A percentile compares a stretch with the other conserved stretches of the same genome.
Conservation (phyloP, 2,329 filamentous ascomycete species). For the Plenodomus tracheiphilus region DNA sequence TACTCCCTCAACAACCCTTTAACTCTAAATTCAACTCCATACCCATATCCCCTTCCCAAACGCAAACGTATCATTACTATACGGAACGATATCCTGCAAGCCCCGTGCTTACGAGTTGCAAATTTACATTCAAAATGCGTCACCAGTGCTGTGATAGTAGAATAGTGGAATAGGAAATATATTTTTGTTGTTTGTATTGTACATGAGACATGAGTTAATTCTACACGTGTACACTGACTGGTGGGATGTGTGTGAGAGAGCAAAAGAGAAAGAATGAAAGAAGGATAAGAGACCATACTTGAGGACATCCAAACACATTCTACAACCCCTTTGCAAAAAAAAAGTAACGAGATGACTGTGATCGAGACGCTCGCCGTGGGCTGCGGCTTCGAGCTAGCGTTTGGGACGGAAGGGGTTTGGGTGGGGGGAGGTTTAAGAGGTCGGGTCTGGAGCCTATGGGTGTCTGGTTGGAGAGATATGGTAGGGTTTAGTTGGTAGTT, state of each 20-base stretch:
- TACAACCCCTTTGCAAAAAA: slow-evolving; percentile 45
- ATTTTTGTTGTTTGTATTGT: too few relatives aligned
- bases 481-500: too few relatives aligned
- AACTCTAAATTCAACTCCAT: slow-evolving; percentile 8
- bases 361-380: slow-evolving; percentile 18
- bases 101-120: slow-evolving; percentile 10
- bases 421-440: slow-evolving; percentile 24
- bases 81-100: slow-evolving; percentile 10
- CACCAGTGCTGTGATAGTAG: slow-evolving; percentile 14
- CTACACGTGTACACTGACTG: slow-evolving; percentile 31
- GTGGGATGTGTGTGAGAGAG: too few relatives aligned
- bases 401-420: slow-evolving; percentile 17
- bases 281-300: too few relatives aligned
- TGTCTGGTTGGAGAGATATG: too few relatives aligned
- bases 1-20: slow-evolving; percentile 4
- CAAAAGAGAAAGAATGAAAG: too few relatives aligned
- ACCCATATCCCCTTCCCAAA: slow-evolving; percentile 12
- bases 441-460: slow-evolving; percentile 26
- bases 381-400: slow-evolving; percentile 18
- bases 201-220: slow-evolving; percentile 11
- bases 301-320: slow-evolving; percentile 45
- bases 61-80: slow-evolving; percentile 9
- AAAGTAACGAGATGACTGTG: slow-evolving; percentile 44
- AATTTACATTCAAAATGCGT: slow-evolving; percentile 19
- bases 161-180: too few relatives aligned